Evolutionary conservation across 306 rosid genomes (phyloP).

Genomic region (Inga laurina): DNA sequence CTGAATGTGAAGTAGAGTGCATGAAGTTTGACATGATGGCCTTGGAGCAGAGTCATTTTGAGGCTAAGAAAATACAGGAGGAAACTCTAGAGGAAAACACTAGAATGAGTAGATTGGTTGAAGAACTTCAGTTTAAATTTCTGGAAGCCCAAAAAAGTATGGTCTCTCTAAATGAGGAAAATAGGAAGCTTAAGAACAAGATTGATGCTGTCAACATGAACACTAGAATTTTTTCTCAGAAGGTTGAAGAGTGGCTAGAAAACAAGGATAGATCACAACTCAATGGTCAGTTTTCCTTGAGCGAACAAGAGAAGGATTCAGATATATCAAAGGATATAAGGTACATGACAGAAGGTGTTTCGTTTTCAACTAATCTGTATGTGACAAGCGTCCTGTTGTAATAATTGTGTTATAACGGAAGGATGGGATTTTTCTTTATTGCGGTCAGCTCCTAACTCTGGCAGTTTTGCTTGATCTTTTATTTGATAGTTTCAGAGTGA

Average conservation of each 20-base stretch:
- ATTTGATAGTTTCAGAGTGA: conserved; percentile 21
- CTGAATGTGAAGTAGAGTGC: conserved; percentile 90
- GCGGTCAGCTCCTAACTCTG: conserved; percentile 3
- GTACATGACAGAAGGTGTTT: conserved; percentile 42
- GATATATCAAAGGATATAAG: conserved; percentile 41
- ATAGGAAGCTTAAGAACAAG: conserved; percentile 54
- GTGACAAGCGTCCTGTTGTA: conserved; percentile 1
- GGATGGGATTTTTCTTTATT: neutral
- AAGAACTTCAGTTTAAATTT: conserved; percentile 55
- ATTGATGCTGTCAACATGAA: conserved; percentile 48
- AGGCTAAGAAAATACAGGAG: conserved; percentile 68
- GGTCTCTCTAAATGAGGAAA: conserved; percentile 55
- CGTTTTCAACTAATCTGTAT: conserved; percentile 18
- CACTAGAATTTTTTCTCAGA: conserved; percentile 52
- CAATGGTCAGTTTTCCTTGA: conserved; percentile 30
- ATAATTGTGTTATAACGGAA: conserved; percentile 14
- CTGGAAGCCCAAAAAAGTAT: conserved; percentile 47
- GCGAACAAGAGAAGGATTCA: conserved; percentile 36
- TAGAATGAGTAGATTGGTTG: conserved; percentile 50
- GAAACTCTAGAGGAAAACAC: conserved; percentile 63
- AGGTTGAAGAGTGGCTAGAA: conserved; percentile 65
- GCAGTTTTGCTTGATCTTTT: conserved; percentile 3
- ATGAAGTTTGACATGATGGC: conserved; percentile 80
- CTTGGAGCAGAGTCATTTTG: conserved; percentile 65
- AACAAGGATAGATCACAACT: conserved; percentile 35